Base-by-base conservation (phyloP, 306 rosid genomes). In the Quercus aquifolioides region DNA sequence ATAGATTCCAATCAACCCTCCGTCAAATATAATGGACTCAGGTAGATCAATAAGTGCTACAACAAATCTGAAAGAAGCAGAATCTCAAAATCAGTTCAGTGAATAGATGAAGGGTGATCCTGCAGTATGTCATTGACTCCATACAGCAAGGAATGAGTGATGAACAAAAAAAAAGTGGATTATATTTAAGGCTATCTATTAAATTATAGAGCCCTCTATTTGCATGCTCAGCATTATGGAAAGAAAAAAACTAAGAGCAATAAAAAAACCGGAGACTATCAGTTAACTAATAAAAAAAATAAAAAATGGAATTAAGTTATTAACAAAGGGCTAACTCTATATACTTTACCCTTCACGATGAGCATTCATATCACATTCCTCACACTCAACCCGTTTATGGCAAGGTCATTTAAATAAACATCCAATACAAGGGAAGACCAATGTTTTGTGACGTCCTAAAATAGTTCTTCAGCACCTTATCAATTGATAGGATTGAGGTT, bases 301-400 rank as follows among this genome's bases (percentile, higher is more conserved):
- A 10, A 72, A 10, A 18, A 28, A 18, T 26, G 23, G 5, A 9
- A 35, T 35, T 6, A 6, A 35, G 41, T 35, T 1, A 19, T 41
- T 4, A 26, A 56, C 13, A 5, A 19, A 63, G 69, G 2, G 9
- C 18, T 11, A 55, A 56, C 43, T 52, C 19, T 4, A 18, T 64
- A 28, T 54, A 35, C 19, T 81, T 87, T 93, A 95, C 99, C 99
- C 99, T 85, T 92, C 99, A 78, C 85, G 89, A 81, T 96, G 94
- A 76, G 99, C 98, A 88, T 95, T 95, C 96, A 93, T 91, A 81
- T 83, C 17, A 91, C 89, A 76, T 95, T 95, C 80, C 97, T 90
- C 78, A 95, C 86, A 11, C 87, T 90, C 2, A 87, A 71, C 98
- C 99, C 93, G 35, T 90, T 81, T 51, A 95, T 82, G 23, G 91